These are phyloP conservation scores for Quercus gilva DNA, from an alignment of 306 rosid genomes.

Conservation along the genomic window DNA sequence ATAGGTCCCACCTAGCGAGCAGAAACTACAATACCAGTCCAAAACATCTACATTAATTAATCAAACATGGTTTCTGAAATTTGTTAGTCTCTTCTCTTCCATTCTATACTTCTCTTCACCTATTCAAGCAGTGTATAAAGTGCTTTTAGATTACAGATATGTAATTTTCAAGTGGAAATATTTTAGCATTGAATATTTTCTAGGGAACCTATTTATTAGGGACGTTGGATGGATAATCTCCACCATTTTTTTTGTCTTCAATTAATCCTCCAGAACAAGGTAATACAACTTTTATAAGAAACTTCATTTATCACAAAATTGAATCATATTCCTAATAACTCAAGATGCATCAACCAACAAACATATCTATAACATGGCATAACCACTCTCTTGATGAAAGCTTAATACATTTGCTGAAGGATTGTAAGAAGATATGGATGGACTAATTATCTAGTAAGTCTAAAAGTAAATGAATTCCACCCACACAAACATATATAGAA, in stretches of 20 bases:
- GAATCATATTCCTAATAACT: not conserved
- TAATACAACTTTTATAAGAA: not conserved
- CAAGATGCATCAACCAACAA: not conserved
- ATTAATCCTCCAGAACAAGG: not conserved
- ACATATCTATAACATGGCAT: not conserved
- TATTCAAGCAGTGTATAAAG: slow-evolving; percentile 4
- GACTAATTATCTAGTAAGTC: not conserved
- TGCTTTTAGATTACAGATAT: not conserved
- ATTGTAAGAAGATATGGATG: not conserved
- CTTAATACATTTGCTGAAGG: not conserved
- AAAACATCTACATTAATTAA: not conserved
- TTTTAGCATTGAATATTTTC: not conserved
- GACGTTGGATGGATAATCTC: not conserved
- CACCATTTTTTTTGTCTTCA: not conserved
- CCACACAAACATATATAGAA: not conserved
- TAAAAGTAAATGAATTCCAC: not conserved
- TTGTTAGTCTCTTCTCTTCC: not conserved
- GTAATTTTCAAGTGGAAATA: no score
- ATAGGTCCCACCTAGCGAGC: not conserved
- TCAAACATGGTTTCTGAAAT: not conserved
- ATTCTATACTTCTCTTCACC: not conserved
- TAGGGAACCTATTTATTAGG: not conserved
- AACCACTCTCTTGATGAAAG: not conserved
- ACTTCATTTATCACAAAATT: not conserved
- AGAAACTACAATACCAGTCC: not conserved